Evolutionary conservation across 1,139 yeast genomes (phyloP), one percentile per base, ranked within the genome.

Genomic region (Yamadazyma buinensis): DNA sequence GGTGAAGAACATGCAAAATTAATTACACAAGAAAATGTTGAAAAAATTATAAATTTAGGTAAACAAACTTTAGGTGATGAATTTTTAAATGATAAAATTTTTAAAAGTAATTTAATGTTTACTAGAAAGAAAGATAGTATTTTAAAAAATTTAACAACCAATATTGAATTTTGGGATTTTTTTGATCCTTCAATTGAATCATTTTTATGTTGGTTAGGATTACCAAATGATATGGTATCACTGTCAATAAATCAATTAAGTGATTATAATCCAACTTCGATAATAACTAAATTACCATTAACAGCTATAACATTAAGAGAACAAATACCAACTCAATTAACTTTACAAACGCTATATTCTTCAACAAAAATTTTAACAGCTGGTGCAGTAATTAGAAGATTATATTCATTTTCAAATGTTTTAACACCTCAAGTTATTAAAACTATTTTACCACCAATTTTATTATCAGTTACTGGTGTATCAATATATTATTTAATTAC

Each of bases 31-130:
- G 55, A 55, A 5, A 75, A 77, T 11, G 92, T 90, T 19, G 72
- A 72, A 7, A 70, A 75, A 29, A 80, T 92, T 40, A 77, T 77
- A 38, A 50, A 58, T n/a, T 49, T 81, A 24, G 97, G 95, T 1
- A 72, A 74, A 39, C 65, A 56, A 3, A 62, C 69, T 6, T 55
- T 82, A 43, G 80, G 81, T 4, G 77, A 76, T 24, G 84, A 79
- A 25, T 75, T 72, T 40, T 64, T 79, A 61, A 72, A 63, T 32
- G 80, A 79, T 41, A 82, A 83, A 43, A 74, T 73, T 9, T 90
- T 92, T 61, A 77, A 84, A 38, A 75, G 85, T 12, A 83, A 79
- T 18, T 72, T 84, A 32, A 92, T 92, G 98, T 92, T 88, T 48
- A 75, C 87, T 3, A 77, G 90, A 47, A 72, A 72, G 37, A 75